phyloP scores from a whole-genome alignment of 352 stramenopile species.

The Phytophthora idaei region DNA sequence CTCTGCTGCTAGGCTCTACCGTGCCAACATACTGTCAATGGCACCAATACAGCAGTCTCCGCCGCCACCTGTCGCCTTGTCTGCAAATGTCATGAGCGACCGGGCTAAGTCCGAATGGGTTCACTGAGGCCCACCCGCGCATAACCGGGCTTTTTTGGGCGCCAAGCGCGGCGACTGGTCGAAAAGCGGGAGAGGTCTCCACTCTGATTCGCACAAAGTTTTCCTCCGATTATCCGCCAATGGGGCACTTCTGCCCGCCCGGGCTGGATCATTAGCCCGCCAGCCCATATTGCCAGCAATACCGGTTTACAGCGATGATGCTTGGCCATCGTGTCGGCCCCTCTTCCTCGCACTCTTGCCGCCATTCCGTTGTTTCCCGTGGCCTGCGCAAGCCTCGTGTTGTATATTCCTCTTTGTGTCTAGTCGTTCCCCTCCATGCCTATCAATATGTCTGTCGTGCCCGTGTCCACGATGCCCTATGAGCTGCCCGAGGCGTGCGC shows the following conservation, averaged over 20 bases:
- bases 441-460: slow-evolving; percentile 15
- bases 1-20: slow-evolving; percentile 1
- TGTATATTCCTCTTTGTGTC: slow-evolving; percentile 27
- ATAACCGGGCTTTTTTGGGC: slow-evolving; percentile 6
- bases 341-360: slow-evolving; percentile 24
- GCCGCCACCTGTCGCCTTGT: slow-evolving; percentile 16
- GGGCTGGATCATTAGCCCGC: slow-evolving; percentile 17
- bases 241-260: slow-evolving; percentile 1
- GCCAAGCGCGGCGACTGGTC: slow-evolving; percentile 15
- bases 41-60: slow-evolving; percentile 1
- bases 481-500: slow-evolving; percentile 29
- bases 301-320: slow-evolving; percentile 24
- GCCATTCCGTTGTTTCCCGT: slow-evolving; percentile 48
- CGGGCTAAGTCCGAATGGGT: slow-evolving; percentile 35
- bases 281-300: slow-evolving; percentile 28
- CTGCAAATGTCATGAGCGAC: not conserved
- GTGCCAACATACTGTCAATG: not conserved
- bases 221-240: slow-evolving; percentile 15
- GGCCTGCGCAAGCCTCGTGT: slow-evolving; percentile 33
- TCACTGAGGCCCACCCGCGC: slow-evolving; percentile 22
- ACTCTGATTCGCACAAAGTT: slow-evolving; percentile 12
- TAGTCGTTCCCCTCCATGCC: slow-evolving; percentile 9
- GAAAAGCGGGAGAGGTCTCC: not conserved
- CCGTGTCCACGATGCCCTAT: slow-evolving; percentile 33
- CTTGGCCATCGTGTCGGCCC: slow-evolving; percentile 18